phyloP scores from a whole-genome alignment of 345 rosid genomes.

The Pistacia vera region DNA sequence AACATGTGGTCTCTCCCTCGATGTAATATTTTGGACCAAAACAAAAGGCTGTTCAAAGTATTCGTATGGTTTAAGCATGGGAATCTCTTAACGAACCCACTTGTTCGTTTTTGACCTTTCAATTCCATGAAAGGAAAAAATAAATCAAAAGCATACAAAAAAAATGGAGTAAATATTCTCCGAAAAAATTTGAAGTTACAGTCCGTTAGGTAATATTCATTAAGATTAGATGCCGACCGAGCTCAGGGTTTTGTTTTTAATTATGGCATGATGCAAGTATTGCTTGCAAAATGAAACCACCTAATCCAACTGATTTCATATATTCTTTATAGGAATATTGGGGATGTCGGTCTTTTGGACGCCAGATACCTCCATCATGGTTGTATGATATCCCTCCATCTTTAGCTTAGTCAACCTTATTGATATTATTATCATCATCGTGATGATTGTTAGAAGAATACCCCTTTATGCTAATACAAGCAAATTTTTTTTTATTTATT shows the following conservation, averaged over 20 bases:
- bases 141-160: not conserved
- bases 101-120: not conserved
- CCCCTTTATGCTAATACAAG: not conserved
- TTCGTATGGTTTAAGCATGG: not conserved
- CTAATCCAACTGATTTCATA: slow-evolving; percentile 24
- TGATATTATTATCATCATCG: slow-evolving; percentile 4
- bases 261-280: slow-evolving; percentile 30
- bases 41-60: not conserved
- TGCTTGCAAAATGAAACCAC: slow-evolving; percentile 25
- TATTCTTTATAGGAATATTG: slow-evolving; percentile 14
- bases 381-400: not conserved
- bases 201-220: slow-evolving; percentile 16
- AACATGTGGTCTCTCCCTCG: not conserved
- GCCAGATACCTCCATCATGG: slow-evolving; percentile 20
- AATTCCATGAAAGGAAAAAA: not conserved
- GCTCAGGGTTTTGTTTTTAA: slow-evolving; percentile 40
- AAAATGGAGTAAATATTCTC: not conserved
- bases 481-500: too few relatives aligned
- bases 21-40: not conserved
- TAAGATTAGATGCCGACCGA: slow-evolving; percentile 52
- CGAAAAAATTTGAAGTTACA: not conserved
- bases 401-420: slow-evolving; percentile 13
- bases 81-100: not conserved
- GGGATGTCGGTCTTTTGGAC: slow-evolving; percentile 32
- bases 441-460: not conserved